These are phyloP conservation scores for Galerina sulciceps DNA, from an alignment of 768 basidiomycete species.

Conservation along the genomic window DNA sequence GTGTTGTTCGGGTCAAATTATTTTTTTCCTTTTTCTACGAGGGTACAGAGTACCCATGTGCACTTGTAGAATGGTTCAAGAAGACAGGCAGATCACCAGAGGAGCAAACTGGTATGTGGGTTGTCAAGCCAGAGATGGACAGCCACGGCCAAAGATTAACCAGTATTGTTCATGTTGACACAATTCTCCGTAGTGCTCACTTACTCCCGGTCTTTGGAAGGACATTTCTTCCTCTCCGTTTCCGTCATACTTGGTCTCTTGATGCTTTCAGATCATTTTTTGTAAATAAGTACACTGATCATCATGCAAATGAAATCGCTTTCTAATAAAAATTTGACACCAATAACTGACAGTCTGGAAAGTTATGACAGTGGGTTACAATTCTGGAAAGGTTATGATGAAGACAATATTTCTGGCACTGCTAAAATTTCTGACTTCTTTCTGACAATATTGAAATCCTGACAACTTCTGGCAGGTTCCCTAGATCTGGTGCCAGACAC, in stretches of 20 bases:
- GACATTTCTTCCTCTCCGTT: too few relatives aligned
- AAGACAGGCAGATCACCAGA: slow-evolving; percentile 21
- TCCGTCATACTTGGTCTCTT: neutral
- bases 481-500: too few relatives aligned
- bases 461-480: too few relatives aligned
- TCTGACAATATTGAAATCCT: too few relatives aligned
- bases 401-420: too few relatives aligned
- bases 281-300: neutral
- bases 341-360: too few relatives aligned
- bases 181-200: too few relatives aligned
- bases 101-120: slow-evolving; percentile 38
- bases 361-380: too few relatives aligned
- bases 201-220: too few relatives aligned
- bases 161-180: too few relatives aligned
- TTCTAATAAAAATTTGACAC: neutral
- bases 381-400: too few relatives aligned
- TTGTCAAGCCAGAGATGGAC: slow-evolving; percentile 29
- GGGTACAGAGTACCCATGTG: slow-evolving; percentile 23
- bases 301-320: neutral
- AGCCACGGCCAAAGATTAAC: slow-evolving; percentile 8
- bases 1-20: slow-evolving; percentile 23
- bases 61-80: slow-evolving; percentile 31
- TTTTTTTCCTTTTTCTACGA: slow-evolving; percentile 32
- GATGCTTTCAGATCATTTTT: neutral
- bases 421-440: too few relatives aligned